A percentile compares a stretch with the other conserved stretches of the same genome.
phyloP scores from a whole-genome alignment of 2,329 filamentous ascomycete genomes.

The Neofusicoccum sp. region DNA sequence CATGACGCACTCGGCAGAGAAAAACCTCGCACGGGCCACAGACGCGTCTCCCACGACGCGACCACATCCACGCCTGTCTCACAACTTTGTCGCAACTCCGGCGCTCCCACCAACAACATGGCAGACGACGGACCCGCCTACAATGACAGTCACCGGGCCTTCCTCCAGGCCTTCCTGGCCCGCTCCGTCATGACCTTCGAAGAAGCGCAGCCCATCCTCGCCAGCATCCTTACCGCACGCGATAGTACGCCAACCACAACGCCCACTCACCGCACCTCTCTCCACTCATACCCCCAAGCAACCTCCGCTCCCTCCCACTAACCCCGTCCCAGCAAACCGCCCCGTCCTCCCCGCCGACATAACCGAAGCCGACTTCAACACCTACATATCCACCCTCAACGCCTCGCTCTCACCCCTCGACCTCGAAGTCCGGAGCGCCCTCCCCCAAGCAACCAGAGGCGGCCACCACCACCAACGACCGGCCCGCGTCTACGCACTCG shows the following conservation, averaged over 20 bases:
- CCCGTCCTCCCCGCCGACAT: slow-evolving; percentile 61
- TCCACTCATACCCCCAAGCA: neutral
- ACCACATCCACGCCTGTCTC: neutral
- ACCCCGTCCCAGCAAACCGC: slow-evolving; percentile 23
- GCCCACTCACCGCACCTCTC: neutral
- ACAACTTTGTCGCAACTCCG: neutral
- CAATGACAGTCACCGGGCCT: slow-evolving; percentile 74
- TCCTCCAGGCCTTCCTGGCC: slow-evolving; percentile 84
- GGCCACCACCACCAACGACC: neutral
- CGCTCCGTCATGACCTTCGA: slow-evolving; percentile 73
- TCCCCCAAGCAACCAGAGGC: slow-evolving; percentile 60
- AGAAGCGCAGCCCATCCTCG: slow-evolving; percentile 71
- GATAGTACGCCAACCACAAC: slow-evolving; percentile 32
- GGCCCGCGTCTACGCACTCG: slow-evolving; percentile 71
- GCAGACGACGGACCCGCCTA: slow-evolving; percentile 35
- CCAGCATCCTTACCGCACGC: slow-evolving; percentile 67
- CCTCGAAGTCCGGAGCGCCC: slow-evolving; percentile 75
- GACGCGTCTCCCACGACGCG: slow-evolving; percentile 5
- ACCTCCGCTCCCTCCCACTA: neutral
- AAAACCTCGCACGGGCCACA: neutral
- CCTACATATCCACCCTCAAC: slow-evolving; percentile 69
- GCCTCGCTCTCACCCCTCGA: slow-evolving; percentile 75
- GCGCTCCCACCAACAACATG: neutral
- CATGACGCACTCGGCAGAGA: neutral
- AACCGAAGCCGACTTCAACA: slow-evolving; percentile 64